Base-by-base conservation (phyloP, 352 stramenopile genomes). In the Globisporangium paroecandrum region DNA sequence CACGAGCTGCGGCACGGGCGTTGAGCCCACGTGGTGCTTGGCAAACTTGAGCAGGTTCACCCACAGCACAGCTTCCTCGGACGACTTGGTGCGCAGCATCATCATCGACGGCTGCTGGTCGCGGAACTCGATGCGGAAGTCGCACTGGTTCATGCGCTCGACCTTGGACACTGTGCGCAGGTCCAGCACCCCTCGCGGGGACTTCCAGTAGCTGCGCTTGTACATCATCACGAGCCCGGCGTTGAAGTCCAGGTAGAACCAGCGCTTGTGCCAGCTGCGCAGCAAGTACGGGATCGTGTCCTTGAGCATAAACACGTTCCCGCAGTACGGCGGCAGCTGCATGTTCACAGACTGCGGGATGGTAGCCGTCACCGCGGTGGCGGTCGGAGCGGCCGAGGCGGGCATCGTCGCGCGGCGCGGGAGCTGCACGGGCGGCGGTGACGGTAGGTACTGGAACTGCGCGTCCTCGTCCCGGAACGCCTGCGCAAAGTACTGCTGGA, bases 191-290 rank as follows among this genome's bases (percentile, higher is more conserved):
- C 86, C 86, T 38, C 85, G 80, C n/a, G 75, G 75, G 9, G 77
- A 78, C 73, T 91, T 93, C 86, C 86, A 94, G 74, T 93, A 94
- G 72, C 84, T 94, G 41, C 86, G 83, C 64, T 93, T 91, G 76
- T 89, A 94, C 75, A 94, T 87, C 69, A 85, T 78, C 56, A 91
- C 74, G 13, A 91, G 58, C 3, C 86, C 86, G 7, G 77, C 72
- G 58, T 84, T 79, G 71, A 94, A 92, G 64, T 94, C 86, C 43
- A 94, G 65, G 69, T 88, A 91, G 67, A 91, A 88, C 83, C 84
- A 94, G 25, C 86, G 84, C 65, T 94, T 94, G 70, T 83, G 78
- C 79, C 82, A 94, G 70, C 81, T 91, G 29, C 84, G 80, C 58
- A 93, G 81, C 60, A 94, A 65, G 68, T 90, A 87, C 15, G 84